A percentile compares a stretch with the other conserved stretches of the same genome.
These are phyloP conservation scores for Brassica balearica DNA, from an alignment of 441 rosid genomes.

Conservation along the genomic window DNA sequence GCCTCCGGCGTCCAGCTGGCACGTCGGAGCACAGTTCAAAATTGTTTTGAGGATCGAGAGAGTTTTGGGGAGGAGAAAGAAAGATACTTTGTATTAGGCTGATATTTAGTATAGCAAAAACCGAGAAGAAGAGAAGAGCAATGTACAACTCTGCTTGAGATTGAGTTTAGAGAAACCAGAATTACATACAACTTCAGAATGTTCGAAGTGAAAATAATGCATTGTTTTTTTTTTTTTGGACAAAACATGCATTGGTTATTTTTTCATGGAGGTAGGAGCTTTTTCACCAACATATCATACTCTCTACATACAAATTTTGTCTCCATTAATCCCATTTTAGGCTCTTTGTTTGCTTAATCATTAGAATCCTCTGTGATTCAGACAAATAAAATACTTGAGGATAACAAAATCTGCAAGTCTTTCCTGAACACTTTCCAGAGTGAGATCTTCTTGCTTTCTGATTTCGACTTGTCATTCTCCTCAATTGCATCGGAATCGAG, in stretches of 20 bases:
- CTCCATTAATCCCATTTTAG: not conserved
- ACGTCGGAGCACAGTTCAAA: no score
- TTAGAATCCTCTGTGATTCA: not conserved
- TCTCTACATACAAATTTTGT: not conserved
- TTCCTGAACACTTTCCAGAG: constrained; percentile 63
- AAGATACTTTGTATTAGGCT: not conserved
- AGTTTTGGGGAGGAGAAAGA: no score
- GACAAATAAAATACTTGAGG: constrained; percentile 59
- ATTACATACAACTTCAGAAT: not conserved
- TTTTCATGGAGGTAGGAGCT: not conserved
- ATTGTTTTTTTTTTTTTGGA: not conserved
- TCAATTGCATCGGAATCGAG: constrained; percentile 58
- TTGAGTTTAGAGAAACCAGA: not conserved
- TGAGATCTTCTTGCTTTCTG: constrained; percentile 49
- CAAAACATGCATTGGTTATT: not conserved
- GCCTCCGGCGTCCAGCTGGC: no score
- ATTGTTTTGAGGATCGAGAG: no score
- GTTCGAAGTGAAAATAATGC: not conserved
- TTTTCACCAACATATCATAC: not conserved
- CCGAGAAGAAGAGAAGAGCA: not conserved
- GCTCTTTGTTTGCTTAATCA: not conserved
- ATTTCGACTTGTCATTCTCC: constrained; percentile 42
- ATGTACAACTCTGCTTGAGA: not conserved
- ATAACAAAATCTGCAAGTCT: constrained; percentile 62
- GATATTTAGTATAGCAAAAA: not conserved